Evolutionary conservation across 805 yeast species (phyloP).

Genomic region (Blastobotrys chiropterorum): DNA sequence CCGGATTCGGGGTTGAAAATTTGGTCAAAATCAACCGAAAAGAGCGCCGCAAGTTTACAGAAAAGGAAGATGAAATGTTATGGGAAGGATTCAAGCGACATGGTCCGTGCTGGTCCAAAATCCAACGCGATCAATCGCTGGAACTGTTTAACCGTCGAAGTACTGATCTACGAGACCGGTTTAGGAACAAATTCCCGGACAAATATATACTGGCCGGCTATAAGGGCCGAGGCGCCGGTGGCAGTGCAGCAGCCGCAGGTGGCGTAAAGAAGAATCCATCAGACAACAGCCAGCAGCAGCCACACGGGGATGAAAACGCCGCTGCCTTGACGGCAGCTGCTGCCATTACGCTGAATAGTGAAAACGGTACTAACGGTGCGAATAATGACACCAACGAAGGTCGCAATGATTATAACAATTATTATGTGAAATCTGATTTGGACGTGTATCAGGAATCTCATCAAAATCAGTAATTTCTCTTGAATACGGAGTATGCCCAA

Average conservation of each 20-base stretch:
- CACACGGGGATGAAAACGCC: neutral
- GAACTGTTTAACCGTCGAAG: conserved; percentile 36
- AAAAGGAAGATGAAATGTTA: conserved; percentile 38
- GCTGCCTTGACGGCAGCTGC: neutral
- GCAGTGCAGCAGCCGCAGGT: no score
- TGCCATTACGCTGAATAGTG: neutral
- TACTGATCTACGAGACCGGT: conserved; percentile 40
- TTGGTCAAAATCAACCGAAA: conserved; percentile 39
- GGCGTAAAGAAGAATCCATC: neutral
- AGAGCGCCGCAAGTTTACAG: conserved; percentile 37
- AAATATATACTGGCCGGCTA: conserved; percentile 40
- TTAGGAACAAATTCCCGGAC: conserved; percentile 41
- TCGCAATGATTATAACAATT: neutral
- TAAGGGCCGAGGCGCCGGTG: conserved; percentile 29
- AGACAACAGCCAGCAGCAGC: neutral
- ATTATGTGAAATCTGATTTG: neutral
- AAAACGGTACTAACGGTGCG: neutral
- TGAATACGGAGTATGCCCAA: neutral
- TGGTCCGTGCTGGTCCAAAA: conserved; percentile 42
- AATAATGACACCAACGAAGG: neutral
- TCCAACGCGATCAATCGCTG: conserved; percentile 36
- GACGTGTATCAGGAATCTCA: neutral
- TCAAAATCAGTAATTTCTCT: neutral
- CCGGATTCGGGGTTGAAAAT: neutral
- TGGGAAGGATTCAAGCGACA: conserved; percentile 37